phyloP scores from a whole-genome alignment of 352 stramenopile genomes.

The Globisporangium barbulae region DNA sequence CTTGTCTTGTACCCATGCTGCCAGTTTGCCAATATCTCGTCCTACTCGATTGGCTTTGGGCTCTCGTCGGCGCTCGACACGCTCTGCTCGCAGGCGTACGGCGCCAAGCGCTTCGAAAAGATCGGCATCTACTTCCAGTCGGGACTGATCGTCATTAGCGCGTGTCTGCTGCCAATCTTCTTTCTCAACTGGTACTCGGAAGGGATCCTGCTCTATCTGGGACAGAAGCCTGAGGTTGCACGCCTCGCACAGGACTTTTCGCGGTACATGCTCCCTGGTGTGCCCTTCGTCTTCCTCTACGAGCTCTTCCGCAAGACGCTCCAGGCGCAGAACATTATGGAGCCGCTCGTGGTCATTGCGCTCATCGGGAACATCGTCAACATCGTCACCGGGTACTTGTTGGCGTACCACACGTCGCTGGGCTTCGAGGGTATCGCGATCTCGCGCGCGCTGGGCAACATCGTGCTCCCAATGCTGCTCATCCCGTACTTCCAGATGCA shows the following conservation, averaged over 20 bases:
- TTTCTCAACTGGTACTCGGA: conserved; percentile 60
- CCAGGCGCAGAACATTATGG: conserved; percentile 75
- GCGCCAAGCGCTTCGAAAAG: conserved; percentile 49
- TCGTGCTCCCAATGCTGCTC: conserved; percentile 43
- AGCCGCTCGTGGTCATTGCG: conserved; percentile 68
- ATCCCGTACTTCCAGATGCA: conserved; percentile 53
- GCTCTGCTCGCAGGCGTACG: conserved; percentile 65
- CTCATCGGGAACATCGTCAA: conserved; percentile 66
- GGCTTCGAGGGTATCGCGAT: conserved; percentile 76
- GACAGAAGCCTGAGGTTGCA: conserved; percentile 49
- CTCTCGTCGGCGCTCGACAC: conserved; percentile 74
- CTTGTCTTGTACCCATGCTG: background rate
- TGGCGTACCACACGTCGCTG: conserved; percentile 70
- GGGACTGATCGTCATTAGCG: conserved; percentile 47
- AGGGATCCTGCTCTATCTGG: conserved; percentile 39
- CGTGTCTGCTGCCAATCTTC: conserved; percentile 44
- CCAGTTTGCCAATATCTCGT: conserved; percentile 72
- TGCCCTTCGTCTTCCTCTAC: conserved; percentile 78
- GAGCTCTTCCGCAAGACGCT: conserved; percentile 78
- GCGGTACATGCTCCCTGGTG: conserved; percentile 47
- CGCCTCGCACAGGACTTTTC: conserved; percentile 51
- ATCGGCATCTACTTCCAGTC: conserved; percentile 82
- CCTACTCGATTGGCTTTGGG: conserved; percentile 55
- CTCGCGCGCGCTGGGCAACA: conserved; percentile 46
- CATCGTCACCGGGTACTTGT: conserved; percentile 45